These are phyloP conservation scores for Nectriaceae sp. DNA, from an alignment of 2,329 filamentous ascomycete species.

Conservation along the genomic window DNA sequence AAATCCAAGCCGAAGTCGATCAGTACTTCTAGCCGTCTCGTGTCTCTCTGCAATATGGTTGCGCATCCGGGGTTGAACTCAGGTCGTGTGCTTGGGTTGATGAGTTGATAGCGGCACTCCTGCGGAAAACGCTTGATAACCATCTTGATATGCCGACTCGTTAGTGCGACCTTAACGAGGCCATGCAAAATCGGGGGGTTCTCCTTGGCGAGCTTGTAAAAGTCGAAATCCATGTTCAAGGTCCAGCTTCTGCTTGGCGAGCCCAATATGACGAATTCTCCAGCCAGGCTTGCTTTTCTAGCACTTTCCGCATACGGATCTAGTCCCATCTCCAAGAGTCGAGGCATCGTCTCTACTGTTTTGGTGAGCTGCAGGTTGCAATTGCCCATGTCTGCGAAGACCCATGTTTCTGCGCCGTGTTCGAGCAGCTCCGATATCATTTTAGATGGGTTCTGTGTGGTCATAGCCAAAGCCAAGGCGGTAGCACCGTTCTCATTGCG, in stretches of 20 bases:
- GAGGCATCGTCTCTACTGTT: not conserved
- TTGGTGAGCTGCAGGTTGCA: no score
- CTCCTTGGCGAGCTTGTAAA: conserved; percentile 12
- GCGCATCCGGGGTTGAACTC: conserved; percentile 4
- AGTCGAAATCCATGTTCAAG: conserved; percentile 23
- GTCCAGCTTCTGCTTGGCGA: conserved; percentile 1
- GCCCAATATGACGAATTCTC: conserved; percentile 3
- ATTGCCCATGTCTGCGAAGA: conserved; percentile 7
- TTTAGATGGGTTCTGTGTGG: not conserved
- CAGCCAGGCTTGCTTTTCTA: conserved; percentile 3
- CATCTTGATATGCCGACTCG: conserved; percentile 5
- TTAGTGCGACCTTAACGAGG: not conserved
- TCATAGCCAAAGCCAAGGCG: conserved; percentile 13
- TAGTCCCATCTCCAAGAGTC: conserved; percentile 14
- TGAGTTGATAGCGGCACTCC: conserved; percentile 9
- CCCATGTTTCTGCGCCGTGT: conserved; percentile 12
- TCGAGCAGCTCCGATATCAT: conserved; percentile 10
- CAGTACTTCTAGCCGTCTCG: conserved; percentile 7
- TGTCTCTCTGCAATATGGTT: conserved; percentile 8
- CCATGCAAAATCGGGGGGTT: conserved; percentile 15
- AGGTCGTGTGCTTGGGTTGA: conserved; percentile 9
- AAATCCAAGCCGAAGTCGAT: conserved; percentile 19
- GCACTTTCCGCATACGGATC: conserved; percentile 8
- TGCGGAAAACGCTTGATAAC: conserved; percentile 18
- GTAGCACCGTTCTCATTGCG: conserved; percentile 8